phyloP scores from a whole-genome alignment of 2,329 filamentous ascomycete species.

The Lecanicillium sp. region DNA sequence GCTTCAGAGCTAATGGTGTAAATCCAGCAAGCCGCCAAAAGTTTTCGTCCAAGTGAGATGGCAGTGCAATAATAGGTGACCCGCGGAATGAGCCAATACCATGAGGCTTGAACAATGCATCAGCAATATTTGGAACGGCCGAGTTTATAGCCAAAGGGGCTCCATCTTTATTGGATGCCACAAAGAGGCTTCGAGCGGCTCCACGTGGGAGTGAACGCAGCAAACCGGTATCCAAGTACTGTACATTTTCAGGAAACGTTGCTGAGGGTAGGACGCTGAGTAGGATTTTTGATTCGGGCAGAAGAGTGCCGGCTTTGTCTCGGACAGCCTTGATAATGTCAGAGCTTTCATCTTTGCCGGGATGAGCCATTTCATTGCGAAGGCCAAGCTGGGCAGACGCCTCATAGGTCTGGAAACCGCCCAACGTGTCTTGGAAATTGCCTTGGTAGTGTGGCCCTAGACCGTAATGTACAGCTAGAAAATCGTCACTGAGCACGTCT shows the following conservation, averaged over 20 bases:
- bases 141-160: conserved; percentile 81
- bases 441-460: conserved; percentile 87
- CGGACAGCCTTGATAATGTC: conserved; percentile 87
- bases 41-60: conserved; percentile 82
- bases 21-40: conserved; percentile 92
- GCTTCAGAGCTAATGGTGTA: conserved; percentile 72
- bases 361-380: conserved; percentile 82
- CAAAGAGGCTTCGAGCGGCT: conserved; percentile 52
- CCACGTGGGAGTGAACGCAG: conserved; percentile 67
- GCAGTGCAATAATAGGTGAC: conserved; percentile 70
- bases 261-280: conserved; percentile 76
- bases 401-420: conserved; percentile 92
- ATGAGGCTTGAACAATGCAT: conserved; percentile 72
- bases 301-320: conserved; percentile 70
- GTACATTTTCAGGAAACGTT: conserved; percentile 73
- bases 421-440: conserved; percentile 93
- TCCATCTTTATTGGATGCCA: conserved; percentile 37
- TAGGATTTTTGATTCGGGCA: conserved; percentile 74
- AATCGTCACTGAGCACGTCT: conserved; percentile 80
- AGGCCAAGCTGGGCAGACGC: conserved; percentile 86
- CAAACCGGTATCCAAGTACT: conserved; percentile 68
- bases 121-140: conserved; percentile 77
- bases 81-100: conserved; percentile 79
- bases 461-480: conserved; percentile 82
- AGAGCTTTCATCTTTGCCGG: conserved; percentile 81